phyloP scores from a whole-genome alignment of 2,329 filamentous ascomycete genomes.

The Fonsecaea pedrosoi region DNA sequence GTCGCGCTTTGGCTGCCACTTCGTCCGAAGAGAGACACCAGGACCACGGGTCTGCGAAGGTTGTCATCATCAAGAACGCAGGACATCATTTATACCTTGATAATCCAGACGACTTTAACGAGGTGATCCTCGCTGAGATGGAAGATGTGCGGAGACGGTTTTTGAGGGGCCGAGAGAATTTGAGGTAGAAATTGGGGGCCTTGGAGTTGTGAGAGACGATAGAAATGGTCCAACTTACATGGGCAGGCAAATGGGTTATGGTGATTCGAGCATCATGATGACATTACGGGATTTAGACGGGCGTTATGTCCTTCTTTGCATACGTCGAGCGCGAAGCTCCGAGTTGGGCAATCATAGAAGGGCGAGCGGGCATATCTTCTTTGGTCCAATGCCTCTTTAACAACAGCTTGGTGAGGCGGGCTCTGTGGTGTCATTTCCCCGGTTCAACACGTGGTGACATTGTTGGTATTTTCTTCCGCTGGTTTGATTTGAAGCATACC shows the following conservation, averaged over 20 bases:
- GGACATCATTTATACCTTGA: constrained; percentile 77
- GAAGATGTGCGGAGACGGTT: constrained; percentile 61
- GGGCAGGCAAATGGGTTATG: background rate
- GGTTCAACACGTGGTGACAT: background rate
- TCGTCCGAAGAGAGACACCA: constrained; percentile 70
- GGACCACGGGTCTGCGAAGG: constrained; percentile 83
- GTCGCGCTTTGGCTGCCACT: constrained; percentile 65
- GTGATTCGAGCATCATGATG: background rate
- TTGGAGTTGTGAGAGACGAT: background rate
- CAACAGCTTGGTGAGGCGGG: background rate
- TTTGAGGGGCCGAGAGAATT: constrained; percentile 27
- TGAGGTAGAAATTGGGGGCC: background rate
- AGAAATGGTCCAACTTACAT: background rate
- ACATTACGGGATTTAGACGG: background rate
- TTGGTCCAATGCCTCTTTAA: background rate
- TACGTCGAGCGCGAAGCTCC: background rate
- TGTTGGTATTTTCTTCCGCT: background rate
- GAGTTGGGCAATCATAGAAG: background rate
- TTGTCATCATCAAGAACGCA: constrained; percentile 75
- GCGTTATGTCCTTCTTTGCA: background rate
- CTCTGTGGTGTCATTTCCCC: background rate
- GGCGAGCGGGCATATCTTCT: background rate
- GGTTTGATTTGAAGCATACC: background rate
- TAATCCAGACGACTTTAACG: constrained; percentile 73
- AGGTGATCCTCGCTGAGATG: constrained; percentile 70